A percentile compares a stretch with the other conserved stretches of the same genome.
Conservation (phyloP, 202 grass and related monocot genomes). For the Schoenoplectus tabernaemontani region DNA sequence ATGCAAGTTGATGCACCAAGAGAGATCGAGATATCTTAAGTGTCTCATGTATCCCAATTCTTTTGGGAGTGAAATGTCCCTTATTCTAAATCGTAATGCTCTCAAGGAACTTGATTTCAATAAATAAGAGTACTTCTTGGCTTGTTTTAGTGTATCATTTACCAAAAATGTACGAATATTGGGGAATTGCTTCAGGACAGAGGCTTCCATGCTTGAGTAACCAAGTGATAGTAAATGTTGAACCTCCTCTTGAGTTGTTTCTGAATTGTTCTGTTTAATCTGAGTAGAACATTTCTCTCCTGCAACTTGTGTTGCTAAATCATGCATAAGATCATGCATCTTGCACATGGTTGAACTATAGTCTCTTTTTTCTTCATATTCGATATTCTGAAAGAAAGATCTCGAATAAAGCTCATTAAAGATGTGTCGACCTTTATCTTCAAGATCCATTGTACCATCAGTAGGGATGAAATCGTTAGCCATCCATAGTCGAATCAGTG, state of each 20-base stretch:
- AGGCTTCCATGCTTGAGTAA: too few species aligned
- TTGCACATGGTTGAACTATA: not conserved
- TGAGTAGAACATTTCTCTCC: conserved; percentile 5
- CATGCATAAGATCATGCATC: conserved; percentile 35
- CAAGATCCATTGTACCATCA: too few species aligned
- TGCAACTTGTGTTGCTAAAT: conserved; percentile 14
- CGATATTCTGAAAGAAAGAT: conserved; percentile 47
- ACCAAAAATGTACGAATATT: fast-evolving
- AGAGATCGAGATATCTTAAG: conserved; percentile 24
- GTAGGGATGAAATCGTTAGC: too few species aligned
- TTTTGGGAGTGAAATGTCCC: too few species aligned
- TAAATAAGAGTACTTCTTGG: not conserved
- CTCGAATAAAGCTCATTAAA: conserved; percentile 24
- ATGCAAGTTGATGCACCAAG: too few species aligned
- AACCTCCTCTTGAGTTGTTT: not conserved
- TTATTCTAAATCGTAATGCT: not conserved
- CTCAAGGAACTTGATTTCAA: conserved; percentile 3
- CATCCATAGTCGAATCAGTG: not conserved
- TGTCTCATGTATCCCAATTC: not conserved
- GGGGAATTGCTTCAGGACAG: not conserved
- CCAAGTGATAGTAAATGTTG: conserved; percentile 1
- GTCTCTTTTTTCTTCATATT: not conserved
- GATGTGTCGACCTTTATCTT: not conserved
- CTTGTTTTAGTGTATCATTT: too few species aligned
- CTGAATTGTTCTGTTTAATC: not conserved